Percentiles rank a stretch among this genome's conserved stretches.
These are phyloP conservation scores for Podaxis mareebaensis DNA, from an alignment of 768 basidiomycete species.

Conservation along the genomic window DNA sequence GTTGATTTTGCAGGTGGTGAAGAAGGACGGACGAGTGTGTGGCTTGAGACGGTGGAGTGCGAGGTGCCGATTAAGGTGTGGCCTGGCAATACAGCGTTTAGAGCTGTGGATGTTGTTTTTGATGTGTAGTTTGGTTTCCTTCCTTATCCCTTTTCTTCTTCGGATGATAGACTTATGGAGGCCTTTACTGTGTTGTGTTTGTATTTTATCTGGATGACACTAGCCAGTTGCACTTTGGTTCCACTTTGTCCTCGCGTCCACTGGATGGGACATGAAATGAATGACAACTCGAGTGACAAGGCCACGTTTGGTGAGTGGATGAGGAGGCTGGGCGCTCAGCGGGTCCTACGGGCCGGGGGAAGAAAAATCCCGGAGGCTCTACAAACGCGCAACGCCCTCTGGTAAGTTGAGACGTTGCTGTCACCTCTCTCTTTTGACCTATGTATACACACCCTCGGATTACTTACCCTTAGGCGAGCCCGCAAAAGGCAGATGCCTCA, in stretches of 20 bases:
- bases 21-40: slow-evolving; percentile 65
- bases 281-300: too few species aligned
- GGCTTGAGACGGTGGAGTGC: slow-evolving; percentile 91
- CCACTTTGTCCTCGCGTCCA: background rate
- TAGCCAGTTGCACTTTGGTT: background rate
- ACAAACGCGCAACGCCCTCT: too few species aligned
- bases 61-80: slow-evolving; percentile 88
- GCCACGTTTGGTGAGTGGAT: too few species aligned
- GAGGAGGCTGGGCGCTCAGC: too few species aligned
- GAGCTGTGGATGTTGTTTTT: slow-evolving; percentile 75
- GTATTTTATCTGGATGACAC: background rate
- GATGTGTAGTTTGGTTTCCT: slow-evolving; percentile 47
- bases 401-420: too few species aligned
- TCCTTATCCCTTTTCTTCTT: background rate
- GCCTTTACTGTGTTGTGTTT: background rate
- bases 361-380: too few species aligned
- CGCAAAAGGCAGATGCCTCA: too few species aligned
- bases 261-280: background rate
- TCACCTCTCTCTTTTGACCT: too few species aligned
- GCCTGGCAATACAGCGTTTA: slow-evolving; percentile 88
- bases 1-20: slow-evolving; percentile 56
- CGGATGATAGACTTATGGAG: background rate
- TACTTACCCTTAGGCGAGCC: too few species aligned
- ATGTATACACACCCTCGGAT: too few species aligned
- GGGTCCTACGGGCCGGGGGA: too few species aligned